phyloP scores from a whole-genome alignment of 345 rosid species.

The Salix suchowensis region DNA sequence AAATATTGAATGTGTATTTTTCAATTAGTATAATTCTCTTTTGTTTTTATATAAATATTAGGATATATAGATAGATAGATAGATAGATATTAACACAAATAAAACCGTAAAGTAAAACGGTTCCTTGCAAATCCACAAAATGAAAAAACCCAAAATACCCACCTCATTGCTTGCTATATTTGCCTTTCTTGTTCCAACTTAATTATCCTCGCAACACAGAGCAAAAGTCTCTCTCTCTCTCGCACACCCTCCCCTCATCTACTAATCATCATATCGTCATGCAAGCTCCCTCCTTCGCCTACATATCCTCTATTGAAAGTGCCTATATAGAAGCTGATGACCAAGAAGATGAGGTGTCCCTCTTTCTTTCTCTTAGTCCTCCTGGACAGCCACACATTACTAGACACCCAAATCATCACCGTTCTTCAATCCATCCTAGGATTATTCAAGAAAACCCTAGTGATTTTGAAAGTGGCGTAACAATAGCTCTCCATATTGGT shows the following conservation, averaged over 20 bases:
- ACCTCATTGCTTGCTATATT: too few species aligned
- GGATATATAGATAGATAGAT: too few species aligned
- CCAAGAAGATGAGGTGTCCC: constrained; percentile 52
- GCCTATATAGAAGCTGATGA: constrained; percentile 36
- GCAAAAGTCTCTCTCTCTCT: not conserved
- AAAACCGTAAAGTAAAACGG: too few species aligned
- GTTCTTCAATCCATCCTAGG: constrained; percentile 9
- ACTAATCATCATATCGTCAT: constrained; percentile 21
- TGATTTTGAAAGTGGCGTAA: constrained; percentile 39
- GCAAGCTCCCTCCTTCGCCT: constrained; percentile 41
- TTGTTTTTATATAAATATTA: too few species aligned
- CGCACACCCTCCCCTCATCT: constrained; percentile 8
- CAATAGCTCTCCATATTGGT: constrained; percentile 70
- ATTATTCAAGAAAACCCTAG: constrained; percentile 16
- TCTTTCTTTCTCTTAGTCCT: constrained; percentile 71
- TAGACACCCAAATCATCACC: constrained; percentile 22
- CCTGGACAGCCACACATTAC: constrained; percentile 50
- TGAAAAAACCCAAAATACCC: too few species aligned
- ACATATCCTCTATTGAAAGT: constrained; percentile 40
- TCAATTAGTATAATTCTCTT: too few species aligned
- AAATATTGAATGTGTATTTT: too few species aligned
- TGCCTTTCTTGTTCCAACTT: too few species aligned
- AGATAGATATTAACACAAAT: too few species aligned
- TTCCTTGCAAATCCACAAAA: too few species aligned
- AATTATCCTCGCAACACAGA: too few species aligned